Percentiles rank a stretch among this genome's conserved stretches.
Conservation (phyloP, 1,139 yeast species). For the Hyphopichia khmerensis region DNA sequence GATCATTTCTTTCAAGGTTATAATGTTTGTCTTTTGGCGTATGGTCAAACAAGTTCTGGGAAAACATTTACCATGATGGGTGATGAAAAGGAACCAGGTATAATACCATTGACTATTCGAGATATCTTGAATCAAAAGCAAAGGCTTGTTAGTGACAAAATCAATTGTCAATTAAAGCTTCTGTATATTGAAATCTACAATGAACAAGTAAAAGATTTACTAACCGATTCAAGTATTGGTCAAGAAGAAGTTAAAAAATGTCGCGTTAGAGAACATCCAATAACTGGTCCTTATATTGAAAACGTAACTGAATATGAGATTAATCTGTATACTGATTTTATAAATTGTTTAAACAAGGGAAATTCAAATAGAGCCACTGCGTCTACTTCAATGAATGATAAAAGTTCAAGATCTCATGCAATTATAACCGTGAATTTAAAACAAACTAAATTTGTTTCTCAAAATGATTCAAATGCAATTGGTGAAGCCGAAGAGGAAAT, state of each 20-base stretch:
- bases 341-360: slow-evolving; percentile 44
- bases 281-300: slow-evolving; percentile 71
- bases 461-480: slow-evolving; percentile 20
- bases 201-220: slow-evolving; percentile 63
- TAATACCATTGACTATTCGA: slow-evolving; percentile 58
- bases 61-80: slow-evolving; percentile 81
- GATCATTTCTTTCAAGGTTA: slow-evolving; percentile 66
- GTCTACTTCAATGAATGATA: slow-evolving; percentile 63
- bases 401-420: slow-evolving; percentile 79
- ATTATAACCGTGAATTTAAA: slow-evolving; percentile 62
- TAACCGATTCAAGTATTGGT: slow-evolving; percentile 26
- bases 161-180: slow-evolving; percentile 53
- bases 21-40: slow-evolving; percentile 73
- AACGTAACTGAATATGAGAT: slow-evolving; percentile 52
- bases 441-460: slow-evolving; percentile 46
- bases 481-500: slow-evolving; percentile 55
- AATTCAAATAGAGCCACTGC: slow-evolving; percentile 61
- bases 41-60: slow-evolving; percentile 78
- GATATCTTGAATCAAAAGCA: slow-evolving; percentile 52
- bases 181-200: slow-evolving; percentile 74
- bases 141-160: slow-evolving; percentile 34
- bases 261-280: slow-evolving; percentile 59
- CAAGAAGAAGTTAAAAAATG: slow-evolving; percentile 22
- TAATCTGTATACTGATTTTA: slow-evolving; percentile 43
- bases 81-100: slow-evolving; percentile 45